Evolutionary conservation across 805 yeast species (phyloP).

Genomic region (Teunomyces panamensis): DNA sequence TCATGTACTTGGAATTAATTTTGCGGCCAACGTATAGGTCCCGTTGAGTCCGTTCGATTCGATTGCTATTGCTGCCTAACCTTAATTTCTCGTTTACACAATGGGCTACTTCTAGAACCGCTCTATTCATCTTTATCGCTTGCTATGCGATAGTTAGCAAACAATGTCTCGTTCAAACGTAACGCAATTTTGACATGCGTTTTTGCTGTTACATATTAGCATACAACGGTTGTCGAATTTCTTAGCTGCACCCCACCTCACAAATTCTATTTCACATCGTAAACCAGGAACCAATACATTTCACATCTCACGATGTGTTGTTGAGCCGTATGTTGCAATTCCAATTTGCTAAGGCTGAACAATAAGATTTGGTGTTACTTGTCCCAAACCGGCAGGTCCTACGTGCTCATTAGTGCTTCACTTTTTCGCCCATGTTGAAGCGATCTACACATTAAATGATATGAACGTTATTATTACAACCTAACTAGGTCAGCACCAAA

Average conservation of each 20-base stretch:
- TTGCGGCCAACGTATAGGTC: not conserved
- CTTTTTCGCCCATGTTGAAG: not conserved
- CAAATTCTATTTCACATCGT: too few relatives aligned
- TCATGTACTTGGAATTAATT: too few relatives aligned
- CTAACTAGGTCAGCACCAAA: conserved; percentile 2
- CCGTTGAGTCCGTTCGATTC: not conserved
- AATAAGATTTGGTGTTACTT: not conserved
- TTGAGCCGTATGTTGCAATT: too few relatives aligned
- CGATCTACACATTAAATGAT: not conserved
- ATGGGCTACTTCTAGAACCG: not conserved
- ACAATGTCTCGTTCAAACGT: too few relatives aligned
- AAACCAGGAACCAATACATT: too few relatives aligned
- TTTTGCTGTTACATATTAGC: too few relatives aligned
- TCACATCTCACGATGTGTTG: too few relatives aligned
- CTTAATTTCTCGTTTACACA: not conserved
- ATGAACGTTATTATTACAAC: conserved; percentile 3
- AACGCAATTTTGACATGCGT: too few relatives aligned
- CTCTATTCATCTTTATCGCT: not conserved
- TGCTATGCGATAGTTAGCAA: not conserved
- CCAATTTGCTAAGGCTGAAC: too few relatives aligned
- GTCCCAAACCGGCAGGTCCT: not conserved
- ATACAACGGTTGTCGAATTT: too few relatives aligned
- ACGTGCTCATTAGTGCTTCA: not conserved
- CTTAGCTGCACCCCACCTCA: too few relatives aligned
- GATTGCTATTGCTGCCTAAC: not conserved